These are phyloP conservation scores for Taphrina sp. DNA, from an alignment of 1,139 yeast genomes.

Conservation along the genomic window DNA sequence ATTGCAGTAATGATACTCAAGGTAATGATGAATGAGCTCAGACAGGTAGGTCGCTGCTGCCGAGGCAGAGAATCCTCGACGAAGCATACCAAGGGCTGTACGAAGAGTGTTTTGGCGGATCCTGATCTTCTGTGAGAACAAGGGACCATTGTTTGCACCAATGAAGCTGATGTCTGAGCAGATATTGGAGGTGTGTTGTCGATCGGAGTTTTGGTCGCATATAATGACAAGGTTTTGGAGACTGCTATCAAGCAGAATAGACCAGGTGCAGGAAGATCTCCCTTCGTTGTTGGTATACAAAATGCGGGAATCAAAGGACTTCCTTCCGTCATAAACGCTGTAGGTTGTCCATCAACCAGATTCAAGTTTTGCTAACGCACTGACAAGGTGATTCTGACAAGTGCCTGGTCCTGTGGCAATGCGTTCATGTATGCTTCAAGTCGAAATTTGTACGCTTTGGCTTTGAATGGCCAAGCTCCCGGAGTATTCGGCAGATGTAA, in stretches of 20 bases:
- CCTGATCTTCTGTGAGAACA: conserved; percentile 50
- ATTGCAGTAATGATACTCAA: too few relatives aligned
- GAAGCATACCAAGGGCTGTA: conserved; percentile 63
- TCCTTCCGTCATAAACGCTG: conserved; percentile 70
- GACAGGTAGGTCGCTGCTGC: conserved; percentile 90
- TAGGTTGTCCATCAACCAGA: conserved; percentile 50
- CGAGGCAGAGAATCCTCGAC: conserved; percentile 73
- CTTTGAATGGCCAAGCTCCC: conserved; percentile 64
- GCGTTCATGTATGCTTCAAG: conserved; percentile 66
- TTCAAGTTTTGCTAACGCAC: neutral
- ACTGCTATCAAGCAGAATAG: conserved; percentile 41
- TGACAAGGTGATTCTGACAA: conserved; percentile 61
- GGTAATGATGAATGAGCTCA: too few relatives aligned
- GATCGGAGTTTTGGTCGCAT: conserved; percentile 80
- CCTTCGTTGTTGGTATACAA: conserved; percentile 71
- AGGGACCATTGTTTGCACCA: neutral
- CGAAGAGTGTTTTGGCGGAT: conserved; percentile 75
- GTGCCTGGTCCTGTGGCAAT: conserved; percentile 70
- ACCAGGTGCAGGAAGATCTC: conserved; percentile 59
- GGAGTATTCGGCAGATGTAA: conserved; percentile 55
- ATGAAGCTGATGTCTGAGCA: neutral
- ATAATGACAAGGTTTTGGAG: conserved; percentile 54
- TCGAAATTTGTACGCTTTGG: conserved; percentile 59
- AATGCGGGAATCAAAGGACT: conserved; percentile 67
- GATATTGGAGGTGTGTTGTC: conserved; percentile 55